Base-by-base conservation (phyloP, 163 green algal species). In the Scenedesmus sp. region DNA sequence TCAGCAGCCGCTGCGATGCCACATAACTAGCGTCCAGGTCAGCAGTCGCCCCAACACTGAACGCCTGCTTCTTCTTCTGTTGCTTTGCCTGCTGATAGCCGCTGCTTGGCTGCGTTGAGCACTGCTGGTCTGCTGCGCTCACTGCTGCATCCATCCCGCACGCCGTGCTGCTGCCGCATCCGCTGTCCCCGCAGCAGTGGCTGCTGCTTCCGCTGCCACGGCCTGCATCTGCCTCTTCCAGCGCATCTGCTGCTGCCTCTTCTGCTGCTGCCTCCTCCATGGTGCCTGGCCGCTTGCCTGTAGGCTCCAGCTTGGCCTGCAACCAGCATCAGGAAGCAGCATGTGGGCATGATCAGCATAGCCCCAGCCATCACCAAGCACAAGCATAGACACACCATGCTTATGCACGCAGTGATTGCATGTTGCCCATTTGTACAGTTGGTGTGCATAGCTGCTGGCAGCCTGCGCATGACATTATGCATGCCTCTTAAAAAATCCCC, bases 1-100 rank as follows among this genome's bases (percentile, higher is more conserved):
- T 82, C 91, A 98, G 91, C 90, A 98, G 87, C n/a, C 88, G 88
- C 82, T 93, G 94, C 0, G 95, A 97, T 8, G 97, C 97, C 15
- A 94, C 92, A 76, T 98, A 98, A 57, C 95, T 94, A 52, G 96
- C 94, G 64, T 96, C 92, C 86, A 79, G 85, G 54, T 89, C 26
- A 57, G n/a, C 67, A 4, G 26, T 60, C 3, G 26, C 26, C 52
- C 9, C 23, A 46, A 56, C 59, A 66, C 64, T 88, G 7, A 84
- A 89, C 3, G 52, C 16, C 87, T 86, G 73, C 66, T 66, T n/a
- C 56, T 84, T 26, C 55, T 87, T 70, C 70, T 55, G 8, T 55
- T 79, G 57, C 20, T 84, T 76, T 46, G 54, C 18, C 82, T 76
- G n/a, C 18, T 70, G 18, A 23, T 23, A 74, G 16, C 13, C 18